Evolutionary conservation across 345 rosid genomes (phyloP).

Genomic region (Aurinia saxatilis): DNA sequence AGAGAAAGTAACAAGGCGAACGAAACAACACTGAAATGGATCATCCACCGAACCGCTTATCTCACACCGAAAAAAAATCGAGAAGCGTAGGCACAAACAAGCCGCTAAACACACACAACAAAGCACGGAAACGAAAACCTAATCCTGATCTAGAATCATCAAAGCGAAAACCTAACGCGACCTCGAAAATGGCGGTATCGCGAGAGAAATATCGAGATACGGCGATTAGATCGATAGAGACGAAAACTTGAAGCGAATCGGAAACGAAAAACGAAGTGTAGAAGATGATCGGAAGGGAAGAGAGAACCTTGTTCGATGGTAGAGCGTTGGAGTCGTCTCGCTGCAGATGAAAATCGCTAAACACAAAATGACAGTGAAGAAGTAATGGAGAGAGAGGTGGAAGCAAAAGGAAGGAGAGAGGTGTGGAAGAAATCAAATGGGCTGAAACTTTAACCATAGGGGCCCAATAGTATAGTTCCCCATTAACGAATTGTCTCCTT

Average conservation of each 20-base stretch:
- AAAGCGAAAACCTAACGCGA: neutral
- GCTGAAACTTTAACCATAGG: neutral
- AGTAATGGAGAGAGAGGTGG: constrained; percentile 1
- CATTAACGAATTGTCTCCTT: too few relatives aligned
- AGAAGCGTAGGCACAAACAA: too few relatives aligned
- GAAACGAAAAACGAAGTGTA: neutral
- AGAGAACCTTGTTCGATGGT: constrained; percentile 15
- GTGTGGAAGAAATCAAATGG: neutral
- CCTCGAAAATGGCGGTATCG: neutral
- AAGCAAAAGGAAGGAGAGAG: neutral
- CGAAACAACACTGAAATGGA: neutral
- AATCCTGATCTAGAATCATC: too few relatives aligned
- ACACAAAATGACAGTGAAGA: neutral
- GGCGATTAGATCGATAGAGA: neutral
- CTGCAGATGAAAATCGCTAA: constrained; percentile 4
- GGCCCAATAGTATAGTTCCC: neutral
- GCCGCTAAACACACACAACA: too few relatives aligned
- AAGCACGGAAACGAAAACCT: too few relatives aligned
- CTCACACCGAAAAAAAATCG: neutral
- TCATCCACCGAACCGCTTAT: neutral
- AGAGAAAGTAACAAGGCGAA: neutral
- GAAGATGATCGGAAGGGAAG: constrained; percentile 6
- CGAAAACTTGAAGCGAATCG: neutral
- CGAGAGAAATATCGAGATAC: neutral
- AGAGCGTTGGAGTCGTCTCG: constrained; percentile 13